These are phyloP conservation scores for Tripterygium wilfordii DNA, from an alignment of 177 flowering plant genomes.

Conservation along the genomic window DNA sequence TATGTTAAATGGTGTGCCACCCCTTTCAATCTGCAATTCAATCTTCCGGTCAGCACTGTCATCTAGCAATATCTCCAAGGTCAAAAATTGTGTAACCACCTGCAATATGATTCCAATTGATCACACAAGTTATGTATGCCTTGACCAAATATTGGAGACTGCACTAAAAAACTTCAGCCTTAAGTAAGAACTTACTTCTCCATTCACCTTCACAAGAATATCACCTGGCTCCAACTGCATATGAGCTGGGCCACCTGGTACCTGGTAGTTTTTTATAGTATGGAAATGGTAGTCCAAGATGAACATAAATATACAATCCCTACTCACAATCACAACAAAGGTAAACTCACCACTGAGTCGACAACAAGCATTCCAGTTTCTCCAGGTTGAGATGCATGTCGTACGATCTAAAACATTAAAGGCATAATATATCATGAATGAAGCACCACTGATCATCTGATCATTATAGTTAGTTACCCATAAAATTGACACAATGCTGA, in stretches of 20 bases:
- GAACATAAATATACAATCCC: neutral
- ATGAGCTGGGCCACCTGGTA: conserved; percentile 95
- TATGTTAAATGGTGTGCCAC: conserved; percentile 57
- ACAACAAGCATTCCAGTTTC: conserved; percentile 99
- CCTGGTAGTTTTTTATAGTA: conserved; percentile 60
- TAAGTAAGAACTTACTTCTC: conserved; percentile 50
- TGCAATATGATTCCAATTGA: conserved; percentile 29
- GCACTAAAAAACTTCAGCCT: neutral
- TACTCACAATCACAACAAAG: neutral
- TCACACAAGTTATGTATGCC: neutral
- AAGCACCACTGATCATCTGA: neutral
- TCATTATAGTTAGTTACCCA: conserved; percentile 2
- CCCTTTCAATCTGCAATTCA: conserved; percentile 78
- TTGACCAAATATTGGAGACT: neutral
- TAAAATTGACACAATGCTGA: neutral
- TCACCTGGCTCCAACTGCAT: conserved; percentile 92
- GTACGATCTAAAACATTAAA: conserved; percentile 56
- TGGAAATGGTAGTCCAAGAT: too few species aligned
- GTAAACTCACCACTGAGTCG: conserved; percentile 79
- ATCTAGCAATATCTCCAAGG: conserved; percentile 81
- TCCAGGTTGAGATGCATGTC: conserved; percentile 67
- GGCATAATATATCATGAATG: conserved; percentile 4
- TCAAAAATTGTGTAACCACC: conserved; percentile 91
- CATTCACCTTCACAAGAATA: conserved; percentile 79
- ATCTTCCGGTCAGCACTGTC: conserved; percentile 58